phyloP scores from a whole-genome alignment of 2,329 filamentous ascomycete genomes.

The Aspergillus terreus region DNA sequence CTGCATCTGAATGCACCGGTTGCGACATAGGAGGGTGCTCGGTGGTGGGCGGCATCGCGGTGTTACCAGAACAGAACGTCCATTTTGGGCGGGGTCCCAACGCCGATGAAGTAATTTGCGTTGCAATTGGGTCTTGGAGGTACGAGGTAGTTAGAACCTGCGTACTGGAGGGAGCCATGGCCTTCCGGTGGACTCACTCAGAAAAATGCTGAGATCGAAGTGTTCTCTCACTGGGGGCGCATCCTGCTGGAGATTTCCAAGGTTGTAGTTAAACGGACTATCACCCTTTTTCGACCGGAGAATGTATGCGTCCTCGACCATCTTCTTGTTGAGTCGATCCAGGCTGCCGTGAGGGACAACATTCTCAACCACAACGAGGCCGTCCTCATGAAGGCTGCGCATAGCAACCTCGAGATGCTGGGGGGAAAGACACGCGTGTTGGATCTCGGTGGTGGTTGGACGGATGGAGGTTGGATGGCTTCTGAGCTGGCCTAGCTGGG shows the following conservation, averaged over 20 bases:
- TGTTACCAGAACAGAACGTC: conserved; percentile 56
- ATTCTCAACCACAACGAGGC: conserved; percentile 55
- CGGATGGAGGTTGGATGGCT: conserved; percentile 29
- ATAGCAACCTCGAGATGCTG: conserved; percentile 56
- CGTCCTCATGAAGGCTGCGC: conserved; percentile 50
- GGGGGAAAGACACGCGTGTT: conserved; percentile 36
- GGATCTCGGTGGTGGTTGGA: conserved; percentile 43
- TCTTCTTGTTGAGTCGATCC: conserved; percentile 55
- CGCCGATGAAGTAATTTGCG: conserved; percentile 39
- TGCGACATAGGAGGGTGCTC: conserved; percentile 29
- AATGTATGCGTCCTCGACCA: conserved; percentile 55
- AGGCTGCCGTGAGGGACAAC: conserved; percentile 50
- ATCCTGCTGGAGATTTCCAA: conserved; percentile 57
- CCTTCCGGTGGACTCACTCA: conserved; percentile 42
- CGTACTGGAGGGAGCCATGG: neutral
- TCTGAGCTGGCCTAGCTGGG: too few species aligned
- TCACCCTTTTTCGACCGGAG: conserved; percentile 52
- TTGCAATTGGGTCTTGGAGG: conserved; percentile 48
- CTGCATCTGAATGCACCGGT: conserved; percentile 58
- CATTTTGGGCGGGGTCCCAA: conserved; percentile 54
- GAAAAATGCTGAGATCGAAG: conserved; percentile 51
- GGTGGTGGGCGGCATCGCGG: conserved; percentile 46
- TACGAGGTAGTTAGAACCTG: conserved; percentile 21
- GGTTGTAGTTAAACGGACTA: conserved; percentile 61
- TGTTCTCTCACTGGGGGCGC: conserved; percentile 48